Conservation (phyloP, 352 stramenopile genomes). For the Pythium graminicola region DNA sequence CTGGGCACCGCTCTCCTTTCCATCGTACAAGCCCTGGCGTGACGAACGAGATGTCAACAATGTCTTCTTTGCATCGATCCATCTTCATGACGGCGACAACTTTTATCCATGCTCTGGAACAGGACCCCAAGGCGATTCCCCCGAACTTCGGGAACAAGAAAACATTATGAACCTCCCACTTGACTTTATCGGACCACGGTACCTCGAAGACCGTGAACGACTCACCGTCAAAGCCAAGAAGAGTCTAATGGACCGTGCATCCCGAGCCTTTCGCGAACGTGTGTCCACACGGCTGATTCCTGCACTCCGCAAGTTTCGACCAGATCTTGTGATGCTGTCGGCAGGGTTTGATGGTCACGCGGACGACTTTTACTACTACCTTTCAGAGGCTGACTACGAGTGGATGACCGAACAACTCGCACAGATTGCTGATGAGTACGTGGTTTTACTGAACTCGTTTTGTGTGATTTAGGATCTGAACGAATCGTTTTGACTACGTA, state of each 20-base stretch:
- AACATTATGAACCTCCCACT: constrained; percentile 78
- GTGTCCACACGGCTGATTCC: constrained; percentile 58
- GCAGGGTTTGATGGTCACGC: constrained; percentile 84
- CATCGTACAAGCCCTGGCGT: constrained; percentile 62
- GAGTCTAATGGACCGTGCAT: constrained; percentile 45
- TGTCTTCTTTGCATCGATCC: constrained; percentile 79
- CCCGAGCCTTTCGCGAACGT: constrained; percentile 54
- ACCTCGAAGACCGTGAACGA: constrained; percentile 51
- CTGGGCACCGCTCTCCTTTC: constrained; percentile 50
- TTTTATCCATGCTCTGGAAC: constrained; percentile 80
- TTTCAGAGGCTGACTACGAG: constrained; percentile 30
- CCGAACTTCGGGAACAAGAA: constrained; percentile 38
- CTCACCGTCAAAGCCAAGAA: constrained; percentile 49
- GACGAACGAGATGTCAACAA: constrained; percentile 67
- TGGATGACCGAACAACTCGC: constrained; percentile 40
- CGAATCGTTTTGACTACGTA: too few species aligned
- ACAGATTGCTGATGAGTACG: constrained; percentile 16
- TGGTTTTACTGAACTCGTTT: too few species aligned
- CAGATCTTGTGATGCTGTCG: constrained; percentile 86
- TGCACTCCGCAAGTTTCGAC: constrained; percentile 63
- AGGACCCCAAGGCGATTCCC: constrained; percentile 41
- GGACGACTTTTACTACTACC: constrained; percentile 61
- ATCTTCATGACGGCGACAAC: constrained; percentile 63
- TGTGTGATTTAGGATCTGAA: too few species aligned
- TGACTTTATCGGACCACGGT: constrained; percentile 56